Base-by-base conservation (phyloP, 148 eudicot species). In the Fagopyrum esculentum region DNA sequence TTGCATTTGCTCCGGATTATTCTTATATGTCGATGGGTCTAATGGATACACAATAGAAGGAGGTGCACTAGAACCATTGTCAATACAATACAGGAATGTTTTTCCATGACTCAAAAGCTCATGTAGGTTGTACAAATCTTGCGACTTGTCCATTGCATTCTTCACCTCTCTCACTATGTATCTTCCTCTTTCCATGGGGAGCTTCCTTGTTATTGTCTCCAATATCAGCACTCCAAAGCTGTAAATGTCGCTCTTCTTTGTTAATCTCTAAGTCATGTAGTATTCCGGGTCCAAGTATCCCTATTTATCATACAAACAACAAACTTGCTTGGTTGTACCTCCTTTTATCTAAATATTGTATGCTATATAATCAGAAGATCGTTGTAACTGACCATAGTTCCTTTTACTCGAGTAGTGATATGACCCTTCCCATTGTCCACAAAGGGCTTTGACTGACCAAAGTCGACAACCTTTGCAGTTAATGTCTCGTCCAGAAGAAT, bases 281-380 rank as follows among this genome's bases (percentile, higher is more conserved):
- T 95, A 95, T 77, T 95, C 98, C 0, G 98, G 98, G 82, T 95
- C 98, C 9, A 95, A 86, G 73, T 95, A 95, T 48, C 98, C 98
- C 98, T 94, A 84, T 78, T 80, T 80, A 8, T 80, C 79, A 8
- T 71, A 71, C 8, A 71, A 15, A 71, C 4, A 13, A 4, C 57
- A 52, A 52, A 10, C 17, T 57, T 3, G 7, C 63, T 57, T 57
- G 30, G 10, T 57, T 8, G n/a, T 6, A 35, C 40, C 40, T 35
- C 26, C 26, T 22, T 22, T 35, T 35, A 35, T 35, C 40, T 35
- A 2, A 57, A 57, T 57, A 2, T 57, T 6, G 30, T 29, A 57
- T 6, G 22, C 3, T 57, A 57, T 26, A 19, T 9, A n/a, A 56
- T 6, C 26, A 15, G 6, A 56, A 17, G 30, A 26, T 4, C 6